Evolutionary conservation across 139 green algal genomes (phyloP), one percentile per base, ranked within the genome.

Genomic region (Astrephomene gubernaculifera): DNA sequence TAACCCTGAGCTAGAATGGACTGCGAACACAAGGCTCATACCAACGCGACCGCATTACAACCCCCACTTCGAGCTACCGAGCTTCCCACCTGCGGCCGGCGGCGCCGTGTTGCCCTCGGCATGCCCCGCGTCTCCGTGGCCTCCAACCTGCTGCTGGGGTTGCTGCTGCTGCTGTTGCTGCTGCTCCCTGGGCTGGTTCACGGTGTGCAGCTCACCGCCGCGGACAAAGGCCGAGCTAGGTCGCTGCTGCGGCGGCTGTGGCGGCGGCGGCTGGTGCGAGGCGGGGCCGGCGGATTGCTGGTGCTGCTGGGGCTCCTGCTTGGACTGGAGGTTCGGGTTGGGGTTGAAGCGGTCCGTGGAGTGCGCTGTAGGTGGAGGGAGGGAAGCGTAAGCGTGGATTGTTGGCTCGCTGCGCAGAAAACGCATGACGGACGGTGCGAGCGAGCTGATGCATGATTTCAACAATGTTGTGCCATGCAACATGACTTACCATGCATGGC

Each of bases 291-390:
- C 33, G 21, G 9, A n/a, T 1, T 17, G 5, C 44, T 45, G 45
- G 21, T 49, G 45, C 45, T 67, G 71, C 39, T 41, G 36, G 24
- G 8, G 38, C 12, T 71, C 44, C 39, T 25, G 38, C 54, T 82
- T 81, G 52, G 3, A 27, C 54, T 57, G 74, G 25, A 7, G 2
- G 75, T 72, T 72, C 27, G 75, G 75, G 31, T 72, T 83, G 12
- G 75, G 75, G 75, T 83, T 83, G 75, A 83, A 83, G 2, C 75
- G 57, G 12, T 83, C 74, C 54, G 39, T 19, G n/a, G 4, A 9
- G 31, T 70, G 63, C 6, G 12, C 63, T 70, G 63, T n/a, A 41
- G 63, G 29, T 4, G n/a, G n/a, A 6, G 41, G n/a, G 63, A 57
- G 49, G 49, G 49, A 17, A 17, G 49, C 17, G 49, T 57, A 12